A percentile compares a stretch with the other conserved stretches of the same genome.
phyloP scores from a whole-genome alignment of 495 filamentous ascomycete genomes.

The Xylaria grammica region DNA sequence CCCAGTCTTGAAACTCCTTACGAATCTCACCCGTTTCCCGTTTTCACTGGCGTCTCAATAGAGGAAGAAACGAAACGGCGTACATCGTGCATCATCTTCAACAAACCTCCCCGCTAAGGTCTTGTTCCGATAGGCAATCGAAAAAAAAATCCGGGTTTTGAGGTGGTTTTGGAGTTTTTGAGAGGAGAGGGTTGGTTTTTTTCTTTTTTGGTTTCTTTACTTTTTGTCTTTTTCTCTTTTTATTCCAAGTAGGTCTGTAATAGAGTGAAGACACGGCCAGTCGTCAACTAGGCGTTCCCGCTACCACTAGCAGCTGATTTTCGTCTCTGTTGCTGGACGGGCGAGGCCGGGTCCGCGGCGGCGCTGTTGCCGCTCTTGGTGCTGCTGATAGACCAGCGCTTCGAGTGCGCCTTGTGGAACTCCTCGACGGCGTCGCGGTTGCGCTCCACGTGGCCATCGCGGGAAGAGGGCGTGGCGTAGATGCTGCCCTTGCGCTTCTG shows the following conservation, averaged over 20 bases:
- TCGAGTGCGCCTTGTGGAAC: constrained; percentile 51
- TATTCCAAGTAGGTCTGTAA: not conserved
- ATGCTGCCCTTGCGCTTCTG: constrained; percentile 68
- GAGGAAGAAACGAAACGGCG: not conserved
- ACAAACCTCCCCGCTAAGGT: not conserved
- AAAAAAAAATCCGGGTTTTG: too few relatives aligned
- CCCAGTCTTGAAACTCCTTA: not conserved
- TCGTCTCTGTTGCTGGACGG: constrained; percentile 15
- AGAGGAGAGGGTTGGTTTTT: too few relatives aligned
- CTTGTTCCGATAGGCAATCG: too few relatives aligned
- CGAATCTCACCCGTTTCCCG: not conserved
- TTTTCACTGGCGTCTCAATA: not conserved
- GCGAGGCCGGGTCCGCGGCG: constrained; percentile 18
- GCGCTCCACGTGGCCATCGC: constrained; percentile 62
- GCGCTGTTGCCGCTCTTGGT: constrained; percentile 26
- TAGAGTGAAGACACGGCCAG: not conserved
- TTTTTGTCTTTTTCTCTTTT: not conserved
- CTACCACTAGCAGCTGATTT: constrained; percentile 9
- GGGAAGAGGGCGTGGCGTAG: constrained; percentile 61
- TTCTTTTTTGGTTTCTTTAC: not conserved
- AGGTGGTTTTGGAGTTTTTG: too few relatives aligned
- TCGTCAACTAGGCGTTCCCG: constrained; percentile 16
- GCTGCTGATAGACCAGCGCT: constrained; percentile 40
- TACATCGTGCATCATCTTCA: constrained; percentile 2
- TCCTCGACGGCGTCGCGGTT: constrained; percentile 48